Conservation (phyloP, 139 green algal genomes). For the Nannochloris sp. region DNA sequence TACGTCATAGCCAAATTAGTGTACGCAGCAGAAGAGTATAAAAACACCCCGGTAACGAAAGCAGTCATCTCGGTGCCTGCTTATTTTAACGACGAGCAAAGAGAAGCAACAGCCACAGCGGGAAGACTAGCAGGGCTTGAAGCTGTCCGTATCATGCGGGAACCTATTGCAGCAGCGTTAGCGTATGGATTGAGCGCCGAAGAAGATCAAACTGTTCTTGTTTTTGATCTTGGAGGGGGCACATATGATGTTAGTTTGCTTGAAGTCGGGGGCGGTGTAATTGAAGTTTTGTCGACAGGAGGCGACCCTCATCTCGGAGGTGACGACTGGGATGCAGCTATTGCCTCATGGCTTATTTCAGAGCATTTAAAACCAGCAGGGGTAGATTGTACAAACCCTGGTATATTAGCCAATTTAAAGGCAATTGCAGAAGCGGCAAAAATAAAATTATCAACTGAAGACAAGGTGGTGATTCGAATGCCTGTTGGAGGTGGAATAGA, state of each 20-base stretch:
- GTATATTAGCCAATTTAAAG: constrained; percentile 44
- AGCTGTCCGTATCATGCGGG: constrained; percentile 66
- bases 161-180: constrained; percentile 80
- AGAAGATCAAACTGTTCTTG: constrained; percentile 74
- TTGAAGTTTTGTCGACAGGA: constrained; percentile 81
- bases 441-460: constrained; percentile 45
- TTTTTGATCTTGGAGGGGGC: constrained; percentile 86
- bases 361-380: constrained; percentile 43
- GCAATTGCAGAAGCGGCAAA: constrained; percentile 70
- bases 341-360: constrained; percentile 52
- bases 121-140: constrained; percentile 72
- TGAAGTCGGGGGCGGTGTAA: constrained; percentile 71
- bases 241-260: constrained; percentile 85
- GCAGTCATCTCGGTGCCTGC: constrained; percentile 86
- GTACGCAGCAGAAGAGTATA: constrained; percentile 37
- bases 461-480: constrained; percentile 46
- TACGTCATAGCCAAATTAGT: constrained; percentile 56
- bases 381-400: constrained; percentile 18
- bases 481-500: constrained; percentile 51
- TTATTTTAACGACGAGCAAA: constrained; percentile 75
- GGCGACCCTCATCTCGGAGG: constrained; percentile 77
- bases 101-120: constrained; percentile 65
- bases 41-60: constrained; percentile 35
- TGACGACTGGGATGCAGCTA: constrained; percentile 75
- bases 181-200: constrained; percentile 77